Evolutionary conservation across 805 yeast species (phyloP), one percentile per base, ranked within the genome.

Genomic region (Candida ortonii): DNA sequence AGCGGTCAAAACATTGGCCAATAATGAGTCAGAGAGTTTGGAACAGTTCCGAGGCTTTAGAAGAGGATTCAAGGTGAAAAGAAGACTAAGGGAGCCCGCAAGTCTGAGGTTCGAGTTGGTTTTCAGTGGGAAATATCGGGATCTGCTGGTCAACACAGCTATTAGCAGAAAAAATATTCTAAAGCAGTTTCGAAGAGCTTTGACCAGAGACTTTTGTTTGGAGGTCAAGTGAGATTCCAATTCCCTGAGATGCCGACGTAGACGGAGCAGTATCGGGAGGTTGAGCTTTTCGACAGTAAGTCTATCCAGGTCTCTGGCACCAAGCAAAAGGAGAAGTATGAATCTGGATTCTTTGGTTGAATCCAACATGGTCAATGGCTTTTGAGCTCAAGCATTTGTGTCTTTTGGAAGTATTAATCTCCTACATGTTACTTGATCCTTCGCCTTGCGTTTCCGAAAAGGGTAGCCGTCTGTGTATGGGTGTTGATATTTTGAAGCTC

Each of bases 11-110:
- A 49, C 20, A 23, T 41, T 45, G 8, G 50, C 33, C 9, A 35
- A 7, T 1, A 41, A 2, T 8, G 24, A 19, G 2, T 16, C 13
- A 8, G 18, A 23, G 25, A 19, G 20, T 12, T 15, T 16, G 3
- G 14, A 7, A 7, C 22, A 14, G 2, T 21, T n/a, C 3, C 16
- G 11, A 5, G 14, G 4, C 12, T 28, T 33, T 5, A 46, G 14
- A 4, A 45, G 20, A 3, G 47, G 45, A 20, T 43, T 41, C 5
- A 44, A 8, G 3, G 53, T 40, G 8, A 47, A 24, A 12, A 47
- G 19, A 12, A 39, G 24, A 1, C 45, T 38, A 3, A 44, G 7
- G 12, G 53, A 42, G 2, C 26, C 22, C 6, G 46, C 16, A 9
- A 40, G 33, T 11, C 36, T 28, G 8, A 34, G 12, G 11, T 30